A percentile compares a stretch with the other conserved stretches of the same genome.
phyloP scores from a whole-genome alignment of 768 basidiomycete genomes.

The Amanita exitialis region DNA sequence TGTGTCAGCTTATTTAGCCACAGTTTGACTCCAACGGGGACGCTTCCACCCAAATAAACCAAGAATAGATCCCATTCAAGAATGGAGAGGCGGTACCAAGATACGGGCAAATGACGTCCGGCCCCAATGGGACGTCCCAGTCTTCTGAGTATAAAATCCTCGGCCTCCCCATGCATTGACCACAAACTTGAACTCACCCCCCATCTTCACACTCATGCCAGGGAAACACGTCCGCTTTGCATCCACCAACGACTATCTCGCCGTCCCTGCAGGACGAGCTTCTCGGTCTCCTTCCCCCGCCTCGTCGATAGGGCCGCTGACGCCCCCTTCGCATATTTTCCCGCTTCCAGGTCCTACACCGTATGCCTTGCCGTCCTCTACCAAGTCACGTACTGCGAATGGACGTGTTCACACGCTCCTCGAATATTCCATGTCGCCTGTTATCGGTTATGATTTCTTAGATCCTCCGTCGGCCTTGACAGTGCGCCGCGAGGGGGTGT shows the following conservation, averaged over 20 bases:
- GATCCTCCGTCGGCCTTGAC: constrained; percentile 18
- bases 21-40: background rate
- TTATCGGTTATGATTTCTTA: constrained; percentile 20
- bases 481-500: constrained; percentile 14
- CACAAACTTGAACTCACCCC: background rate
- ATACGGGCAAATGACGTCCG: background rate
- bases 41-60: background rate
- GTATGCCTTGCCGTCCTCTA: background rate
- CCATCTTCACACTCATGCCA: background rate
- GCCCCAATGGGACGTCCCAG: background rate
- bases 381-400: background rate
- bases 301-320: background rate
- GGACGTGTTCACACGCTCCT: constrained; percentile 18
- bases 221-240: constrained; percentile 1
- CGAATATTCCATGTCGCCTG: constrained; percentile 12
- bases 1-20: background rate
- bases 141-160: background rate
- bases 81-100: background rate
- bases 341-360: background rate
- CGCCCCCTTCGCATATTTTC: constrained; percentile 1
- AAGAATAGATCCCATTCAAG: background rate
- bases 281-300: background rate
- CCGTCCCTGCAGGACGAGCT: background rate
- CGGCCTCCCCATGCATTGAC: background rate
- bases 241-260: background rate